Base-by-base conservation (phyloP, 1,284 basidiomycete genomes). In the Sporisorium scitamineum region DNA sequence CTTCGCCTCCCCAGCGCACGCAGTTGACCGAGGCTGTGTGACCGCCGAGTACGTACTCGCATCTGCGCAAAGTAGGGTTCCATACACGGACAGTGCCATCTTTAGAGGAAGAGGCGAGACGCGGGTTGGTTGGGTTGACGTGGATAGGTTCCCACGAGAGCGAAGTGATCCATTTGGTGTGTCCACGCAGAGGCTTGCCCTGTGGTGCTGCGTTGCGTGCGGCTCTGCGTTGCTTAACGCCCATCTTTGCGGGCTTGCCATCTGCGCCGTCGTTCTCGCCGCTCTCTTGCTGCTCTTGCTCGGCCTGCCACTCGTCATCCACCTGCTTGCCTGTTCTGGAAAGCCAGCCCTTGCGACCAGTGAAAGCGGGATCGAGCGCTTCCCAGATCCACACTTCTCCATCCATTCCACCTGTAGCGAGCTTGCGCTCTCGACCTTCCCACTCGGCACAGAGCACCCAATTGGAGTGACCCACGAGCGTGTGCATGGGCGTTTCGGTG, bases 361-460 rank as follows among this genome's bases (percentile, higher is more conserved):
- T 76, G 34, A 54, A 60, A 11, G 45, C 56, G 18, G 78, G 24
- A 42, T 83, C 78, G 34, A 84, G 70, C 22, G 81, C 80, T 37
- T 83, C 63, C 83, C 83, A 85, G 26, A 85, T 59, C 72, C 80
- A 81, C 14, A 85, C 80, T 32, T 83, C 80, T 41, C 83, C 83
- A 24, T 79, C 74, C 82, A 81, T 83, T 48, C 81, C 83, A 37
- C 83, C 97, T 1, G 94, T 96, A 1, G 95, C 96, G 18, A 98
- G 87, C 75, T 92, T 91, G 61, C 94, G 89, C 84, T 97, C 96
- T 87, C 92, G 89, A 0, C 93, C 91, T 81, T 98, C 95, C 96
- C 96, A 99, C 84, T 97, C 97, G 3, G 95, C 93, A 78, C 94
- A 97, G 0, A 99, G 88, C 1, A 99, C 94, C 95, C 95, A 98